Percentiles rank a stretch among this genome's conserved stretches.
phyloP scores from a whole-genome alignment of 257 asterid species.

The Solanum gandarillasii region DNA sequence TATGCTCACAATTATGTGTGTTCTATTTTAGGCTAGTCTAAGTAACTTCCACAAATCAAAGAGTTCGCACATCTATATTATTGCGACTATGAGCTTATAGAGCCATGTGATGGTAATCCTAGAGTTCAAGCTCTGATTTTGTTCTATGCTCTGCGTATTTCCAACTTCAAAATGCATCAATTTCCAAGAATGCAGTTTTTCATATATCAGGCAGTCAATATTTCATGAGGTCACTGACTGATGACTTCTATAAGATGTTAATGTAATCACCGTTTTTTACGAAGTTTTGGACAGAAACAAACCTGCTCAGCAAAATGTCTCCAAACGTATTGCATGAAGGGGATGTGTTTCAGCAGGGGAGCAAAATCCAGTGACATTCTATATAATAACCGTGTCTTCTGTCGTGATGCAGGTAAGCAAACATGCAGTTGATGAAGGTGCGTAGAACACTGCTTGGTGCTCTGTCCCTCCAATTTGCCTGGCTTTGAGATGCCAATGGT shows the following conservation, averaged over 20 bases:
- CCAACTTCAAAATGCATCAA: background rate
- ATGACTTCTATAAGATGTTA: background rate
- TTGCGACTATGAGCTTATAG: background rate
- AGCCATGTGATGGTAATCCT: background rate
- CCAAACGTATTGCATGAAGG: slow-evolving; percentile 78
- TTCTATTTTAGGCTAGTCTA: background rate
- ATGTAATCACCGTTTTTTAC: background rate
- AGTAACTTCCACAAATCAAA: background rate
- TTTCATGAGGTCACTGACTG: background rate
- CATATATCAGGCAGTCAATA: background rate
- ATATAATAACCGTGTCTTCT: slow-evolving; percentile 76
- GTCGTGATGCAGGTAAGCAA: slow-evolving; percentile 77
- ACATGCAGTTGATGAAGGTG: slow-evolving; percentile 98
- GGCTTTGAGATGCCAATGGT: slow-evolving; percentile 95
- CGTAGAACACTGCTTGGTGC: slow-evolving; percentile 59
- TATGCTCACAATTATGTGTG: background rate
- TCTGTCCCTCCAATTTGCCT: slow-evolving; percentile 77
- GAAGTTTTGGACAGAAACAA: background rate
- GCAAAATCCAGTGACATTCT: slow-evolving; percentile 97
- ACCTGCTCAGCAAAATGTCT: slow-evolving; percentile 91
- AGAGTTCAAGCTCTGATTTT: background rate
- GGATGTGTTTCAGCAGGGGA: slow-evolving; percentile 68
- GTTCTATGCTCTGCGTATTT: background rate
- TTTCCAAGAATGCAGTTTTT: background rate
- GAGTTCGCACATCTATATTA: background rate